A percentile compares a stretch with the other conserved stretches of the same genome.
phyloP scores from a whole-genome alignment of 1,284 basidiomycete species.

The Tylopilus sp. region DNA sequence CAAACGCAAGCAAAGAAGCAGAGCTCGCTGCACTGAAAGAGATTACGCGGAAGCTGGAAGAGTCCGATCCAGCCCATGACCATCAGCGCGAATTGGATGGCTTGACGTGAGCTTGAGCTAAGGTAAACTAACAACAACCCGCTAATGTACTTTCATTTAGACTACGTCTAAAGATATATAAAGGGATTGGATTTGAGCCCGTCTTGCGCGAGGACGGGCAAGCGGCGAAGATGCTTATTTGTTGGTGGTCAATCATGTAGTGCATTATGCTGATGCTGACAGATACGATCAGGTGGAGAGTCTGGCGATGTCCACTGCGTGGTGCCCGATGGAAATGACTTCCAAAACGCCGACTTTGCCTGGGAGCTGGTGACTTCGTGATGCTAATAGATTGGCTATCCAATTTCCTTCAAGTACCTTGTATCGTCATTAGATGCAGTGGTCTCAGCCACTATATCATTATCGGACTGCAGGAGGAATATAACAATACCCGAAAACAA shows the following conservation, averaged over 20 bases:
- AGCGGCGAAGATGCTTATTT: conserved; percentile 61
- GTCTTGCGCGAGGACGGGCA: conserved; percentile 52
- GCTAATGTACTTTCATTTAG: conserved; percentile 37
- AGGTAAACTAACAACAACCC: neutral
- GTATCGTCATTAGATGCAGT: neutral
- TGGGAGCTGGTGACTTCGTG: conserved; percentile 62
- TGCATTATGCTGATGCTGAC: neutral
- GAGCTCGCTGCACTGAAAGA: conserved; percentile 67
- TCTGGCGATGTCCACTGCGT: conserved; percentile 60
- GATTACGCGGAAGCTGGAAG: conserved; percentile 56
- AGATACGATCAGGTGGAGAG: conserved; percentile 45
- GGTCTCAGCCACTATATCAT: conserved; percentile 1
- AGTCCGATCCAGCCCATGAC: conserved; percentile 67
- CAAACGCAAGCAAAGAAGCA: conserved; percentile 63
- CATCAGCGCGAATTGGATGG: conserved; percentile 67
- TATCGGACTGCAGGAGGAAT: conserved; percentile 5
- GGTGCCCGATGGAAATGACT: conserved; percentile 32
- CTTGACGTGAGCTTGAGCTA: conserved; percentile 52
- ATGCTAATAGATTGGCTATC: conserved; percentile 14
- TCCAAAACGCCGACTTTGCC: conserved; percentile 42
- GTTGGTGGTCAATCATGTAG: conserved; percentile 41
- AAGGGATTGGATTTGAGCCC: conserved; percentile 68
- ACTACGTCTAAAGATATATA: conserved; percentile 63
- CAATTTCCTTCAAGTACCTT: neutral
- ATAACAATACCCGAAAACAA: conserved; percentile 9